Conservation (phyloP, 768 basidiomycete species). For the Tylopilus intermedius region DNA sequence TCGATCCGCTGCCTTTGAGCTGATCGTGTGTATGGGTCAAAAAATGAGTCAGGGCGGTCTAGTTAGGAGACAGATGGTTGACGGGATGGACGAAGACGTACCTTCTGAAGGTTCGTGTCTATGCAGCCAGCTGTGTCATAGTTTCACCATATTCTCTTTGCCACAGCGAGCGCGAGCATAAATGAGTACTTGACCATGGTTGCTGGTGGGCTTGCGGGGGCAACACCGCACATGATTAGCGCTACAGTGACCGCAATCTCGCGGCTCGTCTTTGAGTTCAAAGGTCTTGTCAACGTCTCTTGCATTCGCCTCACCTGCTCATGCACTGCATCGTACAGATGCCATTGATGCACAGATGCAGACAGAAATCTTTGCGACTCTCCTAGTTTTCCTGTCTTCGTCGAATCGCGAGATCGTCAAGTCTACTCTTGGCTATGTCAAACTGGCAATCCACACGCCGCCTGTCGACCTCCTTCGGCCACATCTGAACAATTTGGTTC, state of each 20-base stretch:
- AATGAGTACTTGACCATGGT: conserved; percentile 97
- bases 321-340: conserved; percentile 40
- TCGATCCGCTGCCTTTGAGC: conserved; percentile 81
- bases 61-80: conserved; percentile 69
- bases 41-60: conserved; percentile 88
- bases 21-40: conserved; percentile 85
- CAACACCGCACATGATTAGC: conserved; percentile 96
- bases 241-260: conserved; percentile 94
- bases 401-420: conserved; percentile 98
- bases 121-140: not conserved
- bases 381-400: conserved; percentile 87
- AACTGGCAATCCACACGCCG: conserved; percentile 86
- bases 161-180: conserved; percentile 61
- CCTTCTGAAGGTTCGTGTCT: conserved; percentile 36
- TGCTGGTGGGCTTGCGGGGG: conserved; percentile 88
- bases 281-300: conserved; percentile 44
- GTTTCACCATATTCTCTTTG: conserved; percentile 12
- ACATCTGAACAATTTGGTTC: conserved; percentile 73
- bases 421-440: conserved; percentile 90
- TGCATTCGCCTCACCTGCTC: not conserved
- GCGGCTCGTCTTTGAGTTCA: conserved; percentile 92
- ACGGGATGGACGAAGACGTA: conserved; percentile 77
- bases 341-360: conserved; percentile 66
- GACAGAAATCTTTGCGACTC: conserved; percentile 77
- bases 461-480: conserved; percentile 67